Evolutionary conservation across 805 yeast genomes (phyloP), one percentile per base, ranked within the genome.

Genomic region (Ogataea salicorniae): DNA sequence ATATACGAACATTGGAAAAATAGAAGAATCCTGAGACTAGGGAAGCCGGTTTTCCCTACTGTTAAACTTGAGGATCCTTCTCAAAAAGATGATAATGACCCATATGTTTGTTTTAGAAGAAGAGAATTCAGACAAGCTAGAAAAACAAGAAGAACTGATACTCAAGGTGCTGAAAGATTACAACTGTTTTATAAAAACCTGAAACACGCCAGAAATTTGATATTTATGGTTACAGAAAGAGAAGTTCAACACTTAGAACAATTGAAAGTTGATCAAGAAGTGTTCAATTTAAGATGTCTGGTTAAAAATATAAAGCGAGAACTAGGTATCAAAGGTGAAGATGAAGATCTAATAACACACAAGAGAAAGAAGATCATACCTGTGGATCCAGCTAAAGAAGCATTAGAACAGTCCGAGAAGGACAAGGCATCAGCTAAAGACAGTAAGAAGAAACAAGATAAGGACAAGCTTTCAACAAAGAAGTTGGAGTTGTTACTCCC

Each of bases 111-210:
- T 70, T 94, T 94, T 73, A 80, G 99, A 60, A 82, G 97, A 56
- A 84, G 99, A 66, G 98, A 91, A 61, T 84, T 89, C 54, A 81
- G 99, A 55, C 97, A 87, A 62, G 94, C 95, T 31, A 84, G 99
- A 66, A 94, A 94, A 66, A 94, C 99, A 0, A 81, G 99, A 66
- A 80, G 98, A 54, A 87, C 97, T 0, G 99, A 94, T 69, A 79
- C 87, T 34, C 87, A 89, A 57, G 89, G 94, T 56, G 84, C 90
- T 14, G 97, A 91, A 65, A 80, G 91, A 54, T 72, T 94, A 43
- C 76, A 94, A 20, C 64, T 78, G 47, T 71, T 94, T 33, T 87
- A 85, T 52, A 76, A 76, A 50, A 96, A 94, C 50, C 73, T 94
- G 69, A 84, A 80, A 52, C 76, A 82, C 43, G 95, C 96, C 1